A percentile compares a stretch with the other conserved stretches of the same genome.
These are phyloP conservation scores for Curvularia verruculosa DNA, from an alignment of 2,329 filamentous ascomycete genomes.

Conservation along the genomic window DNA sequence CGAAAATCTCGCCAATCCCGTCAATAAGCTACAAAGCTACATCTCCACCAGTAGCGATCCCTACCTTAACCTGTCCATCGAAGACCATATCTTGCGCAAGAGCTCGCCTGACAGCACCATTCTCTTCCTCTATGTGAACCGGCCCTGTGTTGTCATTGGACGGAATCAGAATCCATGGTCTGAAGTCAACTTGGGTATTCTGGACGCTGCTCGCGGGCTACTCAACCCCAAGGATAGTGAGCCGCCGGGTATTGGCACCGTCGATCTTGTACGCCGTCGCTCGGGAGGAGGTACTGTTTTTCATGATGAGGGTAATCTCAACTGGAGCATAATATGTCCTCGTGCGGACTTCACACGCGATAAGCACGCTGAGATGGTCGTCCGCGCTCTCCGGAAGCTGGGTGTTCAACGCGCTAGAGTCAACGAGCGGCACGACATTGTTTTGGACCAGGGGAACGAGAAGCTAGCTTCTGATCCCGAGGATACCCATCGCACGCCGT, in stretches of 20 bases:
- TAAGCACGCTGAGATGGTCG: slow-evolving; percentile 91
- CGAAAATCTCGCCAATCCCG: slow-evolving; percentile 37
- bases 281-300: slow-evolving; percentile 93
- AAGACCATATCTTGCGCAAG: slow-evolving; percentile 84
- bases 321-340: slow-evolving; percentile 91
- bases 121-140: slow-evolving; percentile 87
- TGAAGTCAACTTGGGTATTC: slow-evolving; percentile 75
- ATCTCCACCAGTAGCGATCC: slow-evolving; percentile 68
- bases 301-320: slow-evolving; percentile 90
- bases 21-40: slow-evolving; percentile 54
- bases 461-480: slow-evolving; percentile 35
- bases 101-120: slow-evolving; percentile 74
- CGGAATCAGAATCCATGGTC: slow-evolving; percentile 98
- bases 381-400: slow-evolving; percentile 72
- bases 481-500: slow-evolving; percentile 55
- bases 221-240: slow-evolving; percentile 37
- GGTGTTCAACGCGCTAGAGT: slow-evolving; percentile 69
- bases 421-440: slow-evolving; percentile 92
- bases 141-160: slow-evolving; percentile 86
- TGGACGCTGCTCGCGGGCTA: slow-evolving; percentile 54
- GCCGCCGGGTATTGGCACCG: slow-evolving; percentile 49
- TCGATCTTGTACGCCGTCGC: slow-evolving; percentile 77
- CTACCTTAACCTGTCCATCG: slow-evolving; percentile 89
- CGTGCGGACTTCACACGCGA: slow-evolving; percentile 77
- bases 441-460: slow-evolving; percentile 64